Evolutionary conservation across 2,329 filamentous ascomycete genomes (phyloP).

Genomic region (Chrysoporthe deuterocubensis): DNA sequence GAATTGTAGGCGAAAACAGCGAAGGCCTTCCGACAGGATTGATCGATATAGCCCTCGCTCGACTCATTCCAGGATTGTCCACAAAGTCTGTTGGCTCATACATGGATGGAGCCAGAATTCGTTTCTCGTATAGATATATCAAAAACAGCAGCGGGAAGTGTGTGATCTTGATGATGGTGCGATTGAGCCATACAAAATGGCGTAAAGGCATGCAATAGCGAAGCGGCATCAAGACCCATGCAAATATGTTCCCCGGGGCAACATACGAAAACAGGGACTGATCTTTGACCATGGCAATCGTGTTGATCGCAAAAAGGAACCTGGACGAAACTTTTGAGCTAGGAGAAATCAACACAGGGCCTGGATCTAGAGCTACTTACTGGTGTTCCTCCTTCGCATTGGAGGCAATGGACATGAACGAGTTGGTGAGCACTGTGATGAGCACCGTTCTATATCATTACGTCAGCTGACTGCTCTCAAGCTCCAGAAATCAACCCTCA

Average conservation of each 20-base stretch:
- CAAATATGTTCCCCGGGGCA: slow-evolving; percentile 87
- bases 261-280: slow-evolving; percentile 94
- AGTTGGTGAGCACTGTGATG: slow-evolving; percentile 94
- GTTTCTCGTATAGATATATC: slow-evolving; percentile 86
- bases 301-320: slow-evolving; percentile 94
- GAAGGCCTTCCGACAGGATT: slow-evolving; percentile 60
- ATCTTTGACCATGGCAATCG: slow-evolving; percentile 98
- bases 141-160: slow-evolving; percentile 86
- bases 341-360: not conserved
- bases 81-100: slow-evolving; percentile 86
- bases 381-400: slow-evolving; percentile 92
- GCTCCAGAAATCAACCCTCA: not conserved
- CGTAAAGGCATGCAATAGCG: slow-evolving; percentile 80
- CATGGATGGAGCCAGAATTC: slow-evolving; percentile 74
- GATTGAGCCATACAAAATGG: slow-evolving; percentile 82
- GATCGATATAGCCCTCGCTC: slow-evolving; percentile 58
- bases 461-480: not conserved
- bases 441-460: slow-evolving; percentile 69
- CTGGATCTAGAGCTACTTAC: slow-evolving; percentile 41
- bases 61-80: slow-evolving; percentile 65
- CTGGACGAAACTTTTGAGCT: slow-evolving; percentile 36
- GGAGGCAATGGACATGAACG: slow-evolving; percentile 91
- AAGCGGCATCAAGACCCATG: slow-evolving; percentile 84
- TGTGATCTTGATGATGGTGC: slow-evolving; percentile 88
- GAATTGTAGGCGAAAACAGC: slow-evolving; percentile 73